A percentile compares a stretch with the other conserved stretches of the same genome.
Conservation (phyloP, 1,139 yeast genomes). For the Zygotorulaspora mrakii region DNA sequence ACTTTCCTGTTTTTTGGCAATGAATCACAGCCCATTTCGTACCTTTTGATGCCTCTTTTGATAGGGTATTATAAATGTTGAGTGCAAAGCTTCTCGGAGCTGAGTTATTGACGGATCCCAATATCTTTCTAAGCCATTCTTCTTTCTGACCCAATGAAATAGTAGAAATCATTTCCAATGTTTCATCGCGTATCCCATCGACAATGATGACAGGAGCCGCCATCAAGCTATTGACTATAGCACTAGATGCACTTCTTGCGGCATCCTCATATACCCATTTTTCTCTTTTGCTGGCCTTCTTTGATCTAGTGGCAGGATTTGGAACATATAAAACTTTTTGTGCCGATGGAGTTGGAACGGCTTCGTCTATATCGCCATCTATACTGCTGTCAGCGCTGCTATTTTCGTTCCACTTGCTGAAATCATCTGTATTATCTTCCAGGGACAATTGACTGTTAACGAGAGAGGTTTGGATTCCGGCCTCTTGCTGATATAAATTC, state of each 20-base stretch:
- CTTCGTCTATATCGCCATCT: slow-evolving; percentile 33
- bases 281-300: slow-evolving; percentile 72
- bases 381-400: slow-evolving; percentile 33
- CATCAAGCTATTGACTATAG: slow-evolving; percentile 52
- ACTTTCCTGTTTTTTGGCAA: slow-evolving; percentile 69
- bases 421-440: slow-evolving; percentile 24
- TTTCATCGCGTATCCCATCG: slow-evolving; percentile 76
- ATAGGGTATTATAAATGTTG: slow-evolving; percentile 64
- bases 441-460: slow-evolving; percentile 18
- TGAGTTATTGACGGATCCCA: slow-evolving; percentile 61
- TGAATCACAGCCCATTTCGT: slow-evolving; percentile 68
- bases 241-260: slow-evolving; percentile 58
- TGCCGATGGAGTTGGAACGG: slow-evolving; percentile 36
- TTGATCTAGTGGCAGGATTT: slow-evolving; percentile 67
- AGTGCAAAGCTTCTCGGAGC: slow-evolving; percentile 74
- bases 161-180: slow-evolving; percentile 71
- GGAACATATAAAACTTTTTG: slow-evolving; percentile 60
- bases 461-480: slow-evolving; percentile 11
- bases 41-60: slow-evolving; percentile 70
- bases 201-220: slow-evolving; percentile 68
- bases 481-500: slow-evolving; percentile 46
- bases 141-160: slow-evolving; percentile 76
- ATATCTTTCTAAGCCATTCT: slow-evolving; percentile 82
- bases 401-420: slow-evolving; percentile 30
- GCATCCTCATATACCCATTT: slow-evolving; percentile 78